phyloP scores from a whole-genome alignment of 179 eudicot genomes.

The Amaranthus tricolor region DNA sequence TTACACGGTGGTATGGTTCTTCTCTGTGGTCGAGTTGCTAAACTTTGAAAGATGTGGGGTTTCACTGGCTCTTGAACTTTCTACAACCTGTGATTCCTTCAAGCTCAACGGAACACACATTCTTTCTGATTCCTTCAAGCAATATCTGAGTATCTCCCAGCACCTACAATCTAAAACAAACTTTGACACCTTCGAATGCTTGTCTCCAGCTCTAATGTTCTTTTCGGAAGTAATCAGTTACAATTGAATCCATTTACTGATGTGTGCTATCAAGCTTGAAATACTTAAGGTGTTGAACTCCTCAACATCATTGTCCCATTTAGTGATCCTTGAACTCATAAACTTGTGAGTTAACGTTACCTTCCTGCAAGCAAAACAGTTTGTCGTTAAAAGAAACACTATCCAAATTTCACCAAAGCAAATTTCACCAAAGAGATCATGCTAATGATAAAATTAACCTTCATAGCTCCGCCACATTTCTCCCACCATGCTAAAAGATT shows the following conservation, averaged over 20 bases:
- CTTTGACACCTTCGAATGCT: no score
- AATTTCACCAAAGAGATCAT: neutral
- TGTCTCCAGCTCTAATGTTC: conserved; percentile 44
- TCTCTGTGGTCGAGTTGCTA: no score
- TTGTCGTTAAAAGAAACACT: neutral
- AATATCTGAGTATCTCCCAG: no score
- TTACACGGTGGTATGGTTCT: no score
- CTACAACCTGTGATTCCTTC: no score
- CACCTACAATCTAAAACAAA: no score
- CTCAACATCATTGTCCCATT: conserved; percentile 28
- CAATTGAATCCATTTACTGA: conserved; percentile 69
- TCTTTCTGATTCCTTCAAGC: no score
- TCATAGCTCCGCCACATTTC: neutral
- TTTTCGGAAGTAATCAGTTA: conserved; percentile 66
- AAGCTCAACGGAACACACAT: no score
- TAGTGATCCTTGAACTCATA: conserved; percentile 41
- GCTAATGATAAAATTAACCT: neutral
- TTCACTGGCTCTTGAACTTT: no score
- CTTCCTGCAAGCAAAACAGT: conserved; percentile 55
- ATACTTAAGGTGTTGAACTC: conserved; percentile 48
- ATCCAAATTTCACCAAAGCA: neutral
- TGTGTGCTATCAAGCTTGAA: conserved; percentile 42
- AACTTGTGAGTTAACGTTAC: conserved; percentile 56
- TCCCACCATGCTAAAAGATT: neutral
- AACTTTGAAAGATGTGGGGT: no score